Evolutionary conservation across 129 eudicot genomes (phyloP).

Genomic region (Chrysanthemum lavandulifolium): DNA sequence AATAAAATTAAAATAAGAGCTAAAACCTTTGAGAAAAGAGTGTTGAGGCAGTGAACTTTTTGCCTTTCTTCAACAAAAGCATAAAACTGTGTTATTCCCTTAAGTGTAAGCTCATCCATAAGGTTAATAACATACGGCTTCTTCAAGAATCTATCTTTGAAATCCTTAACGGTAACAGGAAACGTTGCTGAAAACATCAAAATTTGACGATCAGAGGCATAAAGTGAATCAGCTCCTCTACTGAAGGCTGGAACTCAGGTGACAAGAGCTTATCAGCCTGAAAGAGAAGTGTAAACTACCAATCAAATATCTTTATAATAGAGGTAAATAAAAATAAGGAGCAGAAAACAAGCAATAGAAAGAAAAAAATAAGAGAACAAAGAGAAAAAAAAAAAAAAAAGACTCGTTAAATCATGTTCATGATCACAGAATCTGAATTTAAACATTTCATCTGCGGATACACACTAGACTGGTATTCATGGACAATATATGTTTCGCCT

Average conservation of each 20-base stretch:
- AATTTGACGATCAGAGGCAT: constrained; percentile 77
- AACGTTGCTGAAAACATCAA: constrained; percentile 99
- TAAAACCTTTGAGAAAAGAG: constrained; percentile 93
- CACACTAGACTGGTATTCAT: too few species aligned
- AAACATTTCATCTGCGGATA: not conserved
- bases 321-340: not conserved
- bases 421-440: not conserved
- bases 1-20: not conserved
- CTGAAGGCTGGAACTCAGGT: constrained; percentile 94
- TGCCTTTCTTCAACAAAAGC: constrained; percentile 99
- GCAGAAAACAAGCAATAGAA: not conserved
- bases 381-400: not conserved
- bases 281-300: not conserved
- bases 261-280: constrained; percentile 98
- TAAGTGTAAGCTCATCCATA: constrained; percentile 98
- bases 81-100: constrained; percentile 94
- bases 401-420: not conserved
- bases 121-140: constrained; percentile 93
- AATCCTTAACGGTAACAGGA: constrained; percentile 95
- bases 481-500: too few species aligned
- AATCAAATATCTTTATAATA: constrained; percentile 4
- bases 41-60: constrained; percentile 98
- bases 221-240: constrained; percentile 80
- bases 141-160: constrained; percentile 74
- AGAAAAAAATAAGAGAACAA: not conserved